phyloP scores from a whole-genome alignment of 768 basidiomycete genomes.

The Boletus rex-veris region DNA sequence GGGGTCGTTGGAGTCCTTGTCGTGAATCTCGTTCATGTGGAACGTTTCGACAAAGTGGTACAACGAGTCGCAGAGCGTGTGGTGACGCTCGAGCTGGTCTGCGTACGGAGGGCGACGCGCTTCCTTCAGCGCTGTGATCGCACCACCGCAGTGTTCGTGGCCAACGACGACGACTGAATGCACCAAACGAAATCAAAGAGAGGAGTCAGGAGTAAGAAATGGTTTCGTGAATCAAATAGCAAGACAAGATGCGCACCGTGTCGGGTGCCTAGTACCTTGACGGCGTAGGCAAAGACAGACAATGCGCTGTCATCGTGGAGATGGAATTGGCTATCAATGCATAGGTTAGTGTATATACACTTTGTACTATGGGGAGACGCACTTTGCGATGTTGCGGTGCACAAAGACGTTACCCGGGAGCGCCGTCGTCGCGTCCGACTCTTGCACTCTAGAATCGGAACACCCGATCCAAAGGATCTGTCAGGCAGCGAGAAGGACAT shows the following conservation, averaged over 20 bases:
- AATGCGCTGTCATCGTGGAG: constrained; percentile 63
- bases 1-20: constrained; percentile 26
- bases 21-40: background rate
- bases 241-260: constrained; percentile 55
- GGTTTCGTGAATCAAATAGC: background rate
- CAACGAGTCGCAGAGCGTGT: constrained; percentile 15
- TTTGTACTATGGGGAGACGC: constrained; percentile 18
- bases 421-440: constrained; percentile 63
- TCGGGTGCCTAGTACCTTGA: constrained; percentile 61
- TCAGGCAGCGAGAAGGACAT: background rate
- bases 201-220: constrained; percentile 1
- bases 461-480: constrained; percentile 80
- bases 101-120: background rate
- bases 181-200: background rate
- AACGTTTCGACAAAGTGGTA: constrained; percentile 1
- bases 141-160: constrained; percentile 81
- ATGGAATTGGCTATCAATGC: constrained; percentile 58
- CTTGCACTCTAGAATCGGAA: constrained; percentile 83
- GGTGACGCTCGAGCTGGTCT: background rate
- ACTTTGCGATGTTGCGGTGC: constrained; percentile 88
- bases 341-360: background rate
- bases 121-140: constrained; percentile 35
- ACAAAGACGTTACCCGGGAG: constrained; percentile 81
- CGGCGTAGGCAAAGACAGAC: constrained; percentile 71
- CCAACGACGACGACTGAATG: constrained; percentile 71